Conservation (phyloP, 192 early-diverging fungal species). For the Kickxella alabastrina region DNA sequence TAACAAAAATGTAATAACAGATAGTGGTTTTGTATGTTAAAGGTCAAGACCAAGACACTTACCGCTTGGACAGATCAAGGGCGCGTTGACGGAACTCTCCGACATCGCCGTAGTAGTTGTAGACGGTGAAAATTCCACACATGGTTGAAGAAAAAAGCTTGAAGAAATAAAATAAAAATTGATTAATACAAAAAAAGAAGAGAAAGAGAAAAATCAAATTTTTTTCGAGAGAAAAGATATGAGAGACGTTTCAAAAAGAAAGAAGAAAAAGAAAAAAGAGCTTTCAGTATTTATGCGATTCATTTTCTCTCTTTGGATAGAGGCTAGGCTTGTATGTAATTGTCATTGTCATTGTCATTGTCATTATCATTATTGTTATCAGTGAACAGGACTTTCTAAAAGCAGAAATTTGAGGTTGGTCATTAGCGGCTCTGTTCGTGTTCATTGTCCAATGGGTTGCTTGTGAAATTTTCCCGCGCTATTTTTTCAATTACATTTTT, state of each 20-base stretch:
- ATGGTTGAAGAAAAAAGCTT: conserved; percentile 47
- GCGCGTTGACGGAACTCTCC: conserved; percentile 77
- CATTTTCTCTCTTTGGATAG: no score
- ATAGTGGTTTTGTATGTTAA: no score
- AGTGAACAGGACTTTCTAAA: no score
- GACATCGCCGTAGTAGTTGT: conserved; percentile 78
- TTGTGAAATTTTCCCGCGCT: no score
- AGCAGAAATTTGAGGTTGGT: no score
- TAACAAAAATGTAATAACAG: conserved; percentile 45
- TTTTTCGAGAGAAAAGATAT: neutral
- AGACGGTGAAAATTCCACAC: conserved; percentile 98
- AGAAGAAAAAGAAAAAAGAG: neutral
- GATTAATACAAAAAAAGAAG: neutral
- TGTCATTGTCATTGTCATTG: no score
- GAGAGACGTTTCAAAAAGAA: conserved; percentile 1
- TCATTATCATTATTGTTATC: no score
- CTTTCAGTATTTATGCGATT: neutral
- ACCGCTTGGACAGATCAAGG: conserved; percentile 66
- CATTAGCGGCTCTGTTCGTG: no score
- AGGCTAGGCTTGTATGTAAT: neutral
- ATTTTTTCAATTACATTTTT: no score
- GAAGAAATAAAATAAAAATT: neutral
- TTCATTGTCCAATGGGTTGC: no score
- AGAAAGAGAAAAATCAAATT: neutral
- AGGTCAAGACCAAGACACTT: neutral